Conservation (phyloP, 116 monocot genomes). For the Dioscorea cayenensis region DNA sequence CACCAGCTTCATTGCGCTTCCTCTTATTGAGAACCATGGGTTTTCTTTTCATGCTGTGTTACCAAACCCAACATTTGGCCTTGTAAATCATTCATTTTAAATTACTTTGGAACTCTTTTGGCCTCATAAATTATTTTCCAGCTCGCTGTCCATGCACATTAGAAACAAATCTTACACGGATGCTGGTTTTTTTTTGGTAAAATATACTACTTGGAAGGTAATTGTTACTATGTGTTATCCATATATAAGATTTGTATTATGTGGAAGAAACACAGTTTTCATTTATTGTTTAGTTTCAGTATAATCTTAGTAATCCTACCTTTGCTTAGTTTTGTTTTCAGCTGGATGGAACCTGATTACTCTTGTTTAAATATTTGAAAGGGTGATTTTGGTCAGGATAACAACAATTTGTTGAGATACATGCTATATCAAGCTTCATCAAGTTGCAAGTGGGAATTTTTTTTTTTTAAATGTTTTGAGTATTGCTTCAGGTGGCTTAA, state of each 20-base stretch:
- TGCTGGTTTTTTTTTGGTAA: neutral
- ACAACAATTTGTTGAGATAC: too few relatives aligned
- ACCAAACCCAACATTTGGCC: neutral
- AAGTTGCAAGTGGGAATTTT: too few relatives aligned
- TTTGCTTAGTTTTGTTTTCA: too few relatives aligned
- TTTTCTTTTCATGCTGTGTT: neutral
- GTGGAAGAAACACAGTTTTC: neutral
- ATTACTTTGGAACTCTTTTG: neutral
- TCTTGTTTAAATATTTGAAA: too few relatives aligned
- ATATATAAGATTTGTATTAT: neutral
- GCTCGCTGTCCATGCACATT: neutral
- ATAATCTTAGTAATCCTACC: neutral
- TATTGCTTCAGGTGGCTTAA: too few relatives aligned
- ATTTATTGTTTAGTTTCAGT: neutral
- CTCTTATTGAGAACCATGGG: neutral
- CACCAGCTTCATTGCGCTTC: slow-evolving; percentile 19
- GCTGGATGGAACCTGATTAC: too few relatives aligned
- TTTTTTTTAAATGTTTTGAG: too few relatives aligned
- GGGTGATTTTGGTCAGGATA: too few relatives aligned
- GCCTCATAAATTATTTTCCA: neutral
- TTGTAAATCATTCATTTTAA: neutral
- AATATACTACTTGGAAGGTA: neutral
- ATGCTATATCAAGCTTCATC: too few relatives aligned
- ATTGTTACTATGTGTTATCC: neutral
- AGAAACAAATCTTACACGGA: neutral